phyloP scores from a whole-genome alignment of 2,329 filamentous ascomycete species.

The Mollisiaceae sp. region DNA sequence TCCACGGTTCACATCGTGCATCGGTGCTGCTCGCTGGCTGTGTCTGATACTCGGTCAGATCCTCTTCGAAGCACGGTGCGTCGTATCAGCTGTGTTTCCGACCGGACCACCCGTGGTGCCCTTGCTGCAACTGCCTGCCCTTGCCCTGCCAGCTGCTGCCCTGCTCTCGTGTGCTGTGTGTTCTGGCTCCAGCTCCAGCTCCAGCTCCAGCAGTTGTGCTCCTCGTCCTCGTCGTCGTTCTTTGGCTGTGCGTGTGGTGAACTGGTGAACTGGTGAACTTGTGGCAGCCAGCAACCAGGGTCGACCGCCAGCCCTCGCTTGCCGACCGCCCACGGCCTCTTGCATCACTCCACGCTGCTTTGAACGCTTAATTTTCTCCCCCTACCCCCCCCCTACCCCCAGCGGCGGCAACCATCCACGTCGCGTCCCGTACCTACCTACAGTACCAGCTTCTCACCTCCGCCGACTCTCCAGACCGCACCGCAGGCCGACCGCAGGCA shows the following conservation, averaged over 20 bases:
- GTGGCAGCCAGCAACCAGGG: too few relatives aligned
- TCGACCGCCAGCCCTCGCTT: background rate
- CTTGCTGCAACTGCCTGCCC: too few relatives aligned
- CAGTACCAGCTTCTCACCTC: background rate
- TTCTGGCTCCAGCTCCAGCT: too few relatives aligned
- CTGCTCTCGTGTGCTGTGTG: too few relatives aligned
- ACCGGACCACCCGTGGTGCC: conserved; percentile 2
- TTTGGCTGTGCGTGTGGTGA: too few relatives aligned
- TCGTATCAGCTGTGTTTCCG: conserved; percentile 26
- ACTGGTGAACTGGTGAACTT: too few relatives aligned
- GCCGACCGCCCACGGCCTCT: conserved; percentile 6
- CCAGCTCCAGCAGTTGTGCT: too few relatives aligned
- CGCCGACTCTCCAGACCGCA: conserved; percentile 2
- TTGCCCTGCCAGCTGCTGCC: too few relatives aligned
- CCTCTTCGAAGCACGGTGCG: conserved; percentile 18
- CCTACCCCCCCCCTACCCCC: background rate
- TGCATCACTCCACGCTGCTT: conserved; percentile 14
- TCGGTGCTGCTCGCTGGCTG: background rate
- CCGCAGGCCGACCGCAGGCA: conserved; percentile 12
- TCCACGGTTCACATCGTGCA: background rate
- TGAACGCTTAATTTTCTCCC: background rate
- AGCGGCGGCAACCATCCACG: background rate
- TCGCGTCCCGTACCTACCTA: background rate
- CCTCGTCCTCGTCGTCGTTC: too few relatives aligned
- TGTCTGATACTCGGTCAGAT: conserved; percentile 16